Percentiles rank a stretch among this genome's conserved stretches.
phyloP scores from a whole-genome alignment of 495 filamentous ascomycete genomes.

The Choiromyces venosus region DNA sequence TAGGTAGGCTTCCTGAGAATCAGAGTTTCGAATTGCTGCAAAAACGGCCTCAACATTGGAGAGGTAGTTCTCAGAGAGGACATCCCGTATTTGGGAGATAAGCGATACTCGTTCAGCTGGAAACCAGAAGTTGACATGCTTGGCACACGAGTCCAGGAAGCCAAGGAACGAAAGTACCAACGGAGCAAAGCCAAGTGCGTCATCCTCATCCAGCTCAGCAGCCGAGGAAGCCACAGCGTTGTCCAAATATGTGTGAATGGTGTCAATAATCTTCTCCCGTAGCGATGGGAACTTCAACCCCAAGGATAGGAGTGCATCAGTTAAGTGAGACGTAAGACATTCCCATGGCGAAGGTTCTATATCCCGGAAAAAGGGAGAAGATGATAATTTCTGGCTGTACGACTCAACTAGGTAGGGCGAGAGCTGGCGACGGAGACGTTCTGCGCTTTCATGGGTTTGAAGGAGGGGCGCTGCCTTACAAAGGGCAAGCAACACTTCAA shows the following conservation, averaged over 20 bases:
- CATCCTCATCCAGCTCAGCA: constrained; percentile 48
- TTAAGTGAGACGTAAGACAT: constrained; percentile 68
- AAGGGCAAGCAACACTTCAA: constrained; percentile 80
- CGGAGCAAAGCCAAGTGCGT: constrained; percentile 64
- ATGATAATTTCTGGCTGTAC: constrained; percentile 65
- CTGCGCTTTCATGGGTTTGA: constrained; percentile 60
- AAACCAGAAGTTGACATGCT: constrained; percentile 70
- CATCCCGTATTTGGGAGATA: constrained; percentile 59
- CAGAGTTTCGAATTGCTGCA: constrained; percentile 66
- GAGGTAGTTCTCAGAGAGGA: constrained; percentile 77
- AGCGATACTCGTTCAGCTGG: constrained; percentile 45
- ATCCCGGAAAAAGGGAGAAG: constrained; percentile 73
- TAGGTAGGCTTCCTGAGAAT: constrained; percentile 48
- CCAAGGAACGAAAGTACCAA: constrained; percentile 77
- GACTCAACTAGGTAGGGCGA: constrained; percentile 77
- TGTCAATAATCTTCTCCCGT: constrained; percentile 55
- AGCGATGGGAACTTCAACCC: constrained; percentile 64
- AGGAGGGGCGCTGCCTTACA: constrained; percentile 78
- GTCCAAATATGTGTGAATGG: constrained; percentile 61
- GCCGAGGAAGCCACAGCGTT: constrained; percentile 55
- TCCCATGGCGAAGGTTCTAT: constrained; percentile 90
- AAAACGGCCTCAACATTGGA: constrained; percentile 79
- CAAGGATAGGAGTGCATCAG: constrained; percentile 69
- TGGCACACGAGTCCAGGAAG: constrained; percentile 74
- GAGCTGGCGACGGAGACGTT: constrained; percentile 66